Conservation (phyloP, 2,329 filamentous ascomycete species). For the Waltergamsia citrina region DNA sequence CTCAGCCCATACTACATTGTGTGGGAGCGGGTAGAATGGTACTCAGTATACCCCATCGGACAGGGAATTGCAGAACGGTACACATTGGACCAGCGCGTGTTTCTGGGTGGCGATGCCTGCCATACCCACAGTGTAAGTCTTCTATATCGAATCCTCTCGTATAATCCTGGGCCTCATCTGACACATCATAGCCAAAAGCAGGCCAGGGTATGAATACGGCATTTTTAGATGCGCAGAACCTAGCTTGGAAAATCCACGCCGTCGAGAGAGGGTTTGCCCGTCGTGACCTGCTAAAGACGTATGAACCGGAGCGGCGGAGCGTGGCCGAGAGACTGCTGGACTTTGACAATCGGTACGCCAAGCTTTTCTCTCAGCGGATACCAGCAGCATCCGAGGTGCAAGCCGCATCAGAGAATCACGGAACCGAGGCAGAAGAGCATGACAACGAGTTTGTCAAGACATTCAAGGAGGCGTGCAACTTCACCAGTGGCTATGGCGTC, state of each 20-base stretch:
- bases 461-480: constrained; percentile 87
- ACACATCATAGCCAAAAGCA: constrained; percentile 55
- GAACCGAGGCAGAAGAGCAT: constrained; percentile 3
- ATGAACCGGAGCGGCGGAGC: constrained; percentile 76
- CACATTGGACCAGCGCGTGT: constrained; percentile 59
- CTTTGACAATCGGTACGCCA: constrained; percentile 85
- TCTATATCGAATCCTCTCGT: constrained; percentile 27
- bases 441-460: constrained; percentile 73
- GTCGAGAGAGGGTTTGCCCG: constrained; percentile 77
- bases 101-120: constrained; percentile 69
- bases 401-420: constrained; percentile 40
- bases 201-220: constrained; percentile 76
- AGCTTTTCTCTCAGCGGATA: constrained; percentile 70
- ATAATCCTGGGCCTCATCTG: too few relatives aligned
- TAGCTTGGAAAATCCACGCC: constrained; percentile 93
- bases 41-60: constrained; percentile 67
- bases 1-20: constrained; percentile 57
- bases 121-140: constrained; percentile 63
- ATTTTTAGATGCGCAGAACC: constrained; percentile 73
- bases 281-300: constrained; percentile 69
- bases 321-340: constrained; percentile 76
- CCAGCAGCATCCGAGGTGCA: constrained; percentile 47
- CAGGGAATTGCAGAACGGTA: constrained; percentile 63
- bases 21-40: constrained; percentile 64
- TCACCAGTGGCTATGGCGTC: constrained; percentile 87